These are phyloP conservation scores for Aureobasidium vineae DNA, from an alignment of 2,329 filamentous ascomycete genomes.

Conservation along the genomic window DNA sequence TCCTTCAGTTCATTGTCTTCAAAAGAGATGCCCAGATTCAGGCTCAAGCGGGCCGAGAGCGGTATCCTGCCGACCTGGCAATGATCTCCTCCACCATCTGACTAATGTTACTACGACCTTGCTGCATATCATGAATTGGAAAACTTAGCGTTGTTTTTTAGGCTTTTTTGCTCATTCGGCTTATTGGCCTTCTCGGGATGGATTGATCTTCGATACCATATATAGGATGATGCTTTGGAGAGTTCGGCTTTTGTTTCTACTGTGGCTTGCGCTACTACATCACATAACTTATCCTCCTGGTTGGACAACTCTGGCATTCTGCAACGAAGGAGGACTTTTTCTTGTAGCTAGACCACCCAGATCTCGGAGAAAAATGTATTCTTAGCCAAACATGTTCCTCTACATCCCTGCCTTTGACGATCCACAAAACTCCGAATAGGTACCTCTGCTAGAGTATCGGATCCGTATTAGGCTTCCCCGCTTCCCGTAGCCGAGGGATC, in stretches of 20 bases:
- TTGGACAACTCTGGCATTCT: neutral
- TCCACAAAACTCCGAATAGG: neutral
- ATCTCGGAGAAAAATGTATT: slow-evolving; percentile 16
- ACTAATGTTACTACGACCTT: slow-evolving; percentile 19
- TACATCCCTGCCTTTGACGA: neutral
- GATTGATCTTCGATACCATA: slow-evolving; percentile 2
- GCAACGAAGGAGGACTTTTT: neutral
- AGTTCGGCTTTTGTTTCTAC: neutral
- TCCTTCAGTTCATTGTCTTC: slow-evolving; percentile 20
- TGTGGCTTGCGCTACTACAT: neutral
- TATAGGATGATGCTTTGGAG: neutral
- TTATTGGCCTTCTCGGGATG: neutral
- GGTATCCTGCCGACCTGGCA: slow-evolving; percentile 2
- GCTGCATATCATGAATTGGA: slow-evolving; percentile 19
- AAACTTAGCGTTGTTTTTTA: slow-evolving; percentile 22
- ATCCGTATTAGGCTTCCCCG: slow-evolving; percentile 9
- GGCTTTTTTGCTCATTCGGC: neutral
- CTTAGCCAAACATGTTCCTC: neutral
- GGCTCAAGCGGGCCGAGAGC: slow-evolving; percentile 18
- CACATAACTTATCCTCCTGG: neutral
- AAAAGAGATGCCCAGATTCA: slow-evolving; percentile 14
- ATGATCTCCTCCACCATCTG: neutral
- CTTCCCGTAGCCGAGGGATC: slow-evolving; percentile 20
- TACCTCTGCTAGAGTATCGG: neutral
- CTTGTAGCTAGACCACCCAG: neutral